Evolutionary conservation across 2,329 filamentous ascomycete genomes (phyloP).

Genomic region (Epichloe typhina): DNA sequence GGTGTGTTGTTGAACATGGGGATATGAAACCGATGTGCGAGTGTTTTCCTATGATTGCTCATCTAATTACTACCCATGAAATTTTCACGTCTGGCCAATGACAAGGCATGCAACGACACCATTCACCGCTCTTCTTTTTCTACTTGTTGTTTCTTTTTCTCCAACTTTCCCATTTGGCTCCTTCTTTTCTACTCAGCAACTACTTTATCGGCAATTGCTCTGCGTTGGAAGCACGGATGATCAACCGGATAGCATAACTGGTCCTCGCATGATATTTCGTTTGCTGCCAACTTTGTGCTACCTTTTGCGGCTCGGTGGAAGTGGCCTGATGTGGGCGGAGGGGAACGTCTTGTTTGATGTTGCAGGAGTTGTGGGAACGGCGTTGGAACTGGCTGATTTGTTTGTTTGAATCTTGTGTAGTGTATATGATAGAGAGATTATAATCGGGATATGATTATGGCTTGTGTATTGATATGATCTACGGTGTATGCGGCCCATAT

Average conservation of each 20-base stretch:
- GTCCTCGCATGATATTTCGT: neutral
- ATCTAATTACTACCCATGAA: too few species aligned
- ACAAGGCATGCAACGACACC: neutral
- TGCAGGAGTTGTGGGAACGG: neutral
- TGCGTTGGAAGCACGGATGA: neutral
- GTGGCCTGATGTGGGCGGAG: neutral
- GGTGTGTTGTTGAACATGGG: too few species aligned
- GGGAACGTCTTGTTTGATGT: neutral
- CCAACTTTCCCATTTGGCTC: neutral
- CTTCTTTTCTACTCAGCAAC: neutral
- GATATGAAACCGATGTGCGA: too few species aligned
- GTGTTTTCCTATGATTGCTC: too few species aligned
- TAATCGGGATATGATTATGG: constrained; percentile 1
- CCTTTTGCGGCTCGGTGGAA: neutral
- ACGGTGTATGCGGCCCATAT: too few species aligned
- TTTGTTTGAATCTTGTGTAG: neutral
- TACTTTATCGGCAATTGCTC: neutral
- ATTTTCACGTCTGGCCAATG: too few species aligned
- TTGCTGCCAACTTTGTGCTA: neutral
- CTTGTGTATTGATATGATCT: neutral
- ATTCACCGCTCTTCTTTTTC: neutral
- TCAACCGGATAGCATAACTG: neutral
- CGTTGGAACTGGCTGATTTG: neutral
- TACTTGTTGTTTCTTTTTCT: neutral
- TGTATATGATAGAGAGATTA: constrained; percentile 1